phyloP scores from a whole-genome alignment of 148 eudicot genomes.

The Hydrangea macrophylla region DNA sequence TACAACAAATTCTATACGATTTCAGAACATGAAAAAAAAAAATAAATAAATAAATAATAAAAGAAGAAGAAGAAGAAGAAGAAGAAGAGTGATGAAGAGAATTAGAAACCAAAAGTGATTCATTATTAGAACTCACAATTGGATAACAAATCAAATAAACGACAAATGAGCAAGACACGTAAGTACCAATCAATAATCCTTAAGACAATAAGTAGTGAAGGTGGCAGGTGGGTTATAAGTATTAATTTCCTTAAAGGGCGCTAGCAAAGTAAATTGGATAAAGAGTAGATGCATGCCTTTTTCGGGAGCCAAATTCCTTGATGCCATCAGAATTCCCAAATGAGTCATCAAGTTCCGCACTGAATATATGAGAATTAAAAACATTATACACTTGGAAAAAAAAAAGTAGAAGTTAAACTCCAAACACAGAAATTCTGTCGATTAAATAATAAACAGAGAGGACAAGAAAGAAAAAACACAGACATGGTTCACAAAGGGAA shows the following conservation, averaged over 20 bases:
- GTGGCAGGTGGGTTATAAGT: no score
- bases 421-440: neutral
- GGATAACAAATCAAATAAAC: no score
- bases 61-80: no score
- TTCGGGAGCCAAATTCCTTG: conserved; percentile 18
- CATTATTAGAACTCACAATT: no score
- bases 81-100: neutral
- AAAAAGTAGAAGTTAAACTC: neutral
- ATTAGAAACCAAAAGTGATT: no score
- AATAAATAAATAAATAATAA: no score
- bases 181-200: no score
- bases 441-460: neutral
- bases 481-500: no score
- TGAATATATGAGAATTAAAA: conserved; percentile 6
- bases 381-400: neutral
- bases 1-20: conserved; percentile 5
- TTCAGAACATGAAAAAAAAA: neutral
- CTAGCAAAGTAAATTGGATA: no score
- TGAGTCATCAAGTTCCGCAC: conserved; percentile 15
- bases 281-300: conserved; percentile 7
- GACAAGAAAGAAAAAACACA: neutral
- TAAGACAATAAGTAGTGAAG: no score
- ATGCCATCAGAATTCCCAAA: conserved; percentile 1
- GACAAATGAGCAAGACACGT: no score
- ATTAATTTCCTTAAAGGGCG: no score